Conservation (phyloP, 2,329 filamentous ascomycete genomes). For the Amesomyces nigricolor region DNA sequence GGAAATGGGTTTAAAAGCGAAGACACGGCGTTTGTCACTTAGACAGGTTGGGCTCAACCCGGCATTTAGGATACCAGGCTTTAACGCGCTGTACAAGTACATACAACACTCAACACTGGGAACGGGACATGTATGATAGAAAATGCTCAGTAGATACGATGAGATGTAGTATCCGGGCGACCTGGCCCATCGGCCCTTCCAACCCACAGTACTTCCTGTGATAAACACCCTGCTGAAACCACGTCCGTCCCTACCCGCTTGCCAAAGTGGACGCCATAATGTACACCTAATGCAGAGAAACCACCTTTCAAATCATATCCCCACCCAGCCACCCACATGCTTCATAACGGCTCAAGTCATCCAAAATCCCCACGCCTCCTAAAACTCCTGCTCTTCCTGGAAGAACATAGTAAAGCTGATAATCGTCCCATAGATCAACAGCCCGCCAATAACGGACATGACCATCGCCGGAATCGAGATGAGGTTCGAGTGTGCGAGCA, state of each 20-base stretch:
- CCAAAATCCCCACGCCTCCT: too few relatives aligned
- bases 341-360: neutral
- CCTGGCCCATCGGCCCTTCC: neutral
- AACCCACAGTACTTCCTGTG: neutral
- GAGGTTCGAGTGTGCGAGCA: conserved; percentile 80
- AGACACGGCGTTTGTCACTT: conserved; percentile 8
- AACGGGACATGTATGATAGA: too few relatives aligned
- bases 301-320: neutral
- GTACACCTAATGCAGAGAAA: conserved; percentile 11
- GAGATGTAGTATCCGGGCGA: neutral
- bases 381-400: conserved; percentile 94
- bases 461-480: conserved; percentile 82
- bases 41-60: conserved; percentile 13
- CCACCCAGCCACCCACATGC: neutral
- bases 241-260: neutral
- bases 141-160: neutral
- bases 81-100: conserved; percentile 12
- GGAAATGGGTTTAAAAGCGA: too few relatives aligned
- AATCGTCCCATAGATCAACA: conserved; percentile 96
- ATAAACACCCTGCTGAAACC: neutral
- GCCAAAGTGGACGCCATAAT: conserved; percentile 7
- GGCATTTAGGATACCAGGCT: conserved; percentile 7
- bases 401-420: conserved; percentile 99
- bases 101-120: neutral
- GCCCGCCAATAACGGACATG: conserved; percentile 89